These are phyloP conservation scores for Kwoniella sp. DNA, from an alignment of 768 basidiomycete species.

Conservation along the genomic window DNA sequence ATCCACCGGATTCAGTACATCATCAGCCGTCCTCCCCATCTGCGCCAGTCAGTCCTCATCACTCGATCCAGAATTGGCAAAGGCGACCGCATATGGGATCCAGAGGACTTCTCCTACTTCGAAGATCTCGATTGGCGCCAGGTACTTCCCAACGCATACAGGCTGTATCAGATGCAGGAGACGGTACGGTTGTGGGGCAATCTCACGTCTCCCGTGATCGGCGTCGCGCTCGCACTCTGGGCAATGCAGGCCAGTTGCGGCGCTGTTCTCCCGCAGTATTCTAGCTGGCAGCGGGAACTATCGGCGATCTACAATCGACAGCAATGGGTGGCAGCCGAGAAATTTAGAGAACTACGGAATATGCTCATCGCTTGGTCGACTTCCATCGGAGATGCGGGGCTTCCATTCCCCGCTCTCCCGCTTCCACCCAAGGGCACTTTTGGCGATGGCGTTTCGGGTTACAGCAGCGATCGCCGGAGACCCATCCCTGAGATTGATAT, in stretches of 20 bases:
- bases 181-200: constrained; percentile 17
- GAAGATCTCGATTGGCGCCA: constrained; percentile 15
- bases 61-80: constrained; percentile 1
- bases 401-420: constrained; percentile 16
- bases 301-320: constrained; percentile 4
- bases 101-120: constrained; percentile 17
- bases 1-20: constrained; percentile 3
- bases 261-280: constrained; percentile 6
- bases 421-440: constrained; percentile 12
- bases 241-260: constrained; percentile 12
- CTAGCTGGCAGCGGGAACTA: constrained; percentile 14
- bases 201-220: not conserved
- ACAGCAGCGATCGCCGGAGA: constrained; percentile 24
- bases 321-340: constrained; percentile 1
- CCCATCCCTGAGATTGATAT: constrained; percentile 28
- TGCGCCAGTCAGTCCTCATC: constrained; percentile 3
- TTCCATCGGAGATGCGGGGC: constrained; percentile 21
- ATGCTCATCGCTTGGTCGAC: constrained; percentile 34
- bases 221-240: constrained; percentile 14
- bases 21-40: constrained; percentile 2
- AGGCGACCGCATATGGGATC: constrained; percentile 11
- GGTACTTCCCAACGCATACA: constrained; percentile 14
- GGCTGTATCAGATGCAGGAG: constrained; percentile 25
- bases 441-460: constrained; percentile 24
- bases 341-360: constrained; percentile 13